A percentile compares a stretch with the other conserved stretches of the same genome.
Conservation (phyloP, 768 basidiomycete species). For the Phylloporus scabripes region DNA sequence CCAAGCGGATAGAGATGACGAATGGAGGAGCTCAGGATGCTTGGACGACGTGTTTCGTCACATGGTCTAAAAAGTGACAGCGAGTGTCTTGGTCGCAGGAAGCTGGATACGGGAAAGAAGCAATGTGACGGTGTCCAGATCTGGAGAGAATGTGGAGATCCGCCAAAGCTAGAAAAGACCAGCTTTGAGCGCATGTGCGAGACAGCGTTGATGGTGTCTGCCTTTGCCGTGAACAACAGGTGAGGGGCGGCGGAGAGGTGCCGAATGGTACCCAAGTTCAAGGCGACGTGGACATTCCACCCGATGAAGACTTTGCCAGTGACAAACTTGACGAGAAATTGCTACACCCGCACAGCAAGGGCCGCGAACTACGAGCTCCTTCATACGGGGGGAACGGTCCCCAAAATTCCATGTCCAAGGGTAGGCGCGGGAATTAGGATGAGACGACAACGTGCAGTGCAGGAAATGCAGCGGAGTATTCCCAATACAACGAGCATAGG, state of each 20-base stretch:
- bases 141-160: not conserved
- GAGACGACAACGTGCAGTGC: no score
- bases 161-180: not conserved
- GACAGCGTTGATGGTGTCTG: no score
- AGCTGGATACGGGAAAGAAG: not conserved
- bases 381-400: not conserved
- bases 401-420: not conserved
- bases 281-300: not conserved
- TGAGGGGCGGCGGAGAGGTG: not conserved
- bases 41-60: not conserved
- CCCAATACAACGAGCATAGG: no score
- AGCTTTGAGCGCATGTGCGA: not conserved
- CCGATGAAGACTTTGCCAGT: not conserved
- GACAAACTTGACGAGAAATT: not conserved
- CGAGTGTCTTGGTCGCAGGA: not conserved
- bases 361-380: not conserved
- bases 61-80: not conserved
- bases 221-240: no score
- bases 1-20: not conserved
- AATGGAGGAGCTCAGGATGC: not conserved
- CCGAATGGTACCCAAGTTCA: not conserved
- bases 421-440: no score
- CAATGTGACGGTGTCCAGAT: not conserved
- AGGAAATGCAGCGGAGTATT: no score
- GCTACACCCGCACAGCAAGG: no score